Base-by-base conservation (phyloP, 2,329 filamentous ascomycete genomes). In the Colletotrichum sp. region DNA sequence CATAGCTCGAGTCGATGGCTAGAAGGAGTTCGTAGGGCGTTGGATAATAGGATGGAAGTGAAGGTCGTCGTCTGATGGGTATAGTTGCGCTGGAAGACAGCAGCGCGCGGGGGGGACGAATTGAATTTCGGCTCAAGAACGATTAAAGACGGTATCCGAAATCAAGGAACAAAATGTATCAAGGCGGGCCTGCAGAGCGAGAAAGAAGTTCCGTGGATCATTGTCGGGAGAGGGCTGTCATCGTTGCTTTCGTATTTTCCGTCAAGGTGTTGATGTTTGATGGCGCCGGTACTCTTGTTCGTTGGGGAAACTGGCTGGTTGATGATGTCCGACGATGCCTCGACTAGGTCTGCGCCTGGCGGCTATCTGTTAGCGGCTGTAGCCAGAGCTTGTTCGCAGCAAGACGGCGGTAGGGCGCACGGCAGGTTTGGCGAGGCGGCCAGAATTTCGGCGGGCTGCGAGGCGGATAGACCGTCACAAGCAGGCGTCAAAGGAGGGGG, bases 121-220 rank as follows among this genome's bases (percentile, higher is more conserved):
- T 52, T 67, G 73, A 67, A 67, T 70, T 26, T 52, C 65, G 60
- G 57, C 32, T 68, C 76, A 73, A 79, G 74, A 65, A 77, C 69
- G 73, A 81, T 78, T 77, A 78, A 80, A 79, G 79, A 82, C 76
- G 79, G 79, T 79, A 80, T 80, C 80, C 80, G 79, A 85, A 87
- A 87, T 91, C 87, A 91, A 86, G 85, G 88, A 88, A 86, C 84
- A 85, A 87, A 88, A 86, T 87, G 86, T 85, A 89, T 88, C 86
- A 88, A 86, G 84, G 86, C 88, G 86, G 85, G 86, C 89, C 86
- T 81, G 82, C 81, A 86, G 83, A 85, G 86, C 83, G 86, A 87
- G 83, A 85, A 85, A 80, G 83, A 84, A 84, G 85, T 86, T 84
- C 86, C 84, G 87, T 85, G 87, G 87, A 87, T 90, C 90, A 91